phyloP scores from a whole-genome alignment of 345 rosid genomes.

The Pugionium cornutum region DNA sequence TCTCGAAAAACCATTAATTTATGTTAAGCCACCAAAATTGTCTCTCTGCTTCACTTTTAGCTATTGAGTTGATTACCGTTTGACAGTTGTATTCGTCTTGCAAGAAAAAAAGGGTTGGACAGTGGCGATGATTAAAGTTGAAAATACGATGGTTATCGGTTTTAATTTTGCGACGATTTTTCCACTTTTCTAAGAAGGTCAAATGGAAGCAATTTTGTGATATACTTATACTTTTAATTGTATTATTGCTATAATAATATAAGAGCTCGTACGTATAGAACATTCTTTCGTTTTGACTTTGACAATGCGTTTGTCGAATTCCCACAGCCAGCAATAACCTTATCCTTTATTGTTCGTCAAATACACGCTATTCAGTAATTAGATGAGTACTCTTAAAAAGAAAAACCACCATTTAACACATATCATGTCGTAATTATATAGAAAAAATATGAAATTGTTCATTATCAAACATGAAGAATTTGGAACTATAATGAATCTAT shows the following conservation, averaged over 20 bases:
- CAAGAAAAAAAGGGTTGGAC: neutral
- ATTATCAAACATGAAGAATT: neutral
- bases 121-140: slow-evolving; percentile 4
- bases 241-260: neutral
- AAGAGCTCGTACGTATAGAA: neutral
- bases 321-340: neutral
- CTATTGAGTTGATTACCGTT: neutral
- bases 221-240: neutral
- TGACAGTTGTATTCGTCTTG: neutral
- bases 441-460: neutral
- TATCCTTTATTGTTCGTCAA: neutral
- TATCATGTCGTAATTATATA: neutral
- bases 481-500: neutral
- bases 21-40: neutral
- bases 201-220: neutral
- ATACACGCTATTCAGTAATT: neutral
- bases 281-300: slow-evolving; percentile 30
- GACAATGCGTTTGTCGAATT: slow-evolving; percentile 4
- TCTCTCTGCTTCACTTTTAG: slow-evolving; percentile 10
- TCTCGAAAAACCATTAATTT: too few species aligned
- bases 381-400: neutral
- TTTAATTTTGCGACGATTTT: slow-evolving; percentile 6
- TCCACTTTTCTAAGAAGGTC: slow-evolving; percentile 9
- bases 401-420: neutral
- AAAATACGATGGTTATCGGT: neutral